Evolutionary conservation across 1,139 yeast genomes (phyloP).

Genomic region (Protomyces macrosporus): DNA sequence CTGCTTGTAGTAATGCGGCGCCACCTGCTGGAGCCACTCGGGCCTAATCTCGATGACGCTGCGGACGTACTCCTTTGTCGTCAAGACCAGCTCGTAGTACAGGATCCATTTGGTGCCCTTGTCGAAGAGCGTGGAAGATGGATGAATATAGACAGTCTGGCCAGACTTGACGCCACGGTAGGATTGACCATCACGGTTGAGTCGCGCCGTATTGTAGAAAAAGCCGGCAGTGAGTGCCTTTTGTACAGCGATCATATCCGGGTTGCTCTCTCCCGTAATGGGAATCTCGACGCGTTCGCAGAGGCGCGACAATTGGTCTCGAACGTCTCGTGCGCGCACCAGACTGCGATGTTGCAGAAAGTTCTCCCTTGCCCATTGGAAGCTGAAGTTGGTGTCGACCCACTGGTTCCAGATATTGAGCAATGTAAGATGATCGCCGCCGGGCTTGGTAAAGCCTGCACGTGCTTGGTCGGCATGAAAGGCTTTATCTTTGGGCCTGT

Average conservation of each 20-base stretch:
- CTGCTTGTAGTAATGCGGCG: conserved; percentile 52
- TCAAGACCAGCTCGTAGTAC: conserved; percentile 79
- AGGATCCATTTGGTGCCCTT: conserved; percentile 62
- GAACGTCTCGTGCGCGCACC: conserved; percentile 62
- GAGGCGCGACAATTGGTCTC: conserved; percentile 61
- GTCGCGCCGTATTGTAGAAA: conserved; percentile 69
- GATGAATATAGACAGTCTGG: conserved; percentile 73
- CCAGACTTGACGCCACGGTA: conserved; percentile 58
- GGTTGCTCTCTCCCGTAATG: conserved; percentile 32
- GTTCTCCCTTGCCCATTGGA: conserved; percentile 83
- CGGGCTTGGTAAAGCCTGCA: conserved; percentile 50
- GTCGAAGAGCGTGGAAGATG: conserved; percentile 62
- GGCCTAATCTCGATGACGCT: conserved; percentile 70
- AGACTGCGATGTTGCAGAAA: conserved; percentile 71
- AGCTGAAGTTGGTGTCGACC: conserved; percentile 64
- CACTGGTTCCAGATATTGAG: conserved; percentile 72
- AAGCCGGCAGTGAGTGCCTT: conserved; percentile 75
- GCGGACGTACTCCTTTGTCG: conserved; percentile 84
- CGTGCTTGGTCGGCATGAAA: conserved; percentile 62
- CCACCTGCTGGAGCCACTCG: conserved; percentile 60
- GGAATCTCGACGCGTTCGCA: conserved; percentile 57
- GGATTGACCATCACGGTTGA: conserved; percentile 67
- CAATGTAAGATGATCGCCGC: conserved; percentile 75
- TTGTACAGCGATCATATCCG: conserved; percentile 46
- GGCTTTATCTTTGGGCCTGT: conserved; percentile 64